Base-by-base conservation (phyloP, 352 stramenopile genomes). In the Phytophthora chlamydospora region DNA sequence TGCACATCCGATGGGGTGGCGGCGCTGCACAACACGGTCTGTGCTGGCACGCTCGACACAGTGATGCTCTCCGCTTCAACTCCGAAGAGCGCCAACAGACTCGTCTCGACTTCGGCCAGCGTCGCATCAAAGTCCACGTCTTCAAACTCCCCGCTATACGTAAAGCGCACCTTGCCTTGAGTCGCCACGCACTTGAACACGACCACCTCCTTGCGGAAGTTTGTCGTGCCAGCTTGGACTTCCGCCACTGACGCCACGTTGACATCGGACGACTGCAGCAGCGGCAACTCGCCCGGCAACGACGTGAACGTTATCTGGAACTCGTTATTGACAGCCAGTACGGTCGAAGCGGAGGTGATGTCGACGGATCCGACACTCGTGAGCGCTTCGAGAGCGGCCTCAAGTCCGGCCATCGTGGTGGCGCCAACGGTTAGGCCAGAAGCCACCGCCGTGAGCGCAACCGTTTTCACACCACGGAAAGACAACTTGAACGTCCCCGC, bases 191-290 rank as follows among this genome's bases (percentile, higher is more conserved):
- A 90, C 14, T 63, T 68, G 47, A 92, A 88, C 9, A 90, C 75
- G 0, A 82, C 32, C 19, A 88, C 63, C 53, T 90, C 78, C 56
- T 92, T 92, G 11, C 78, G 76, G 51, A 81, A 92, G 31, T 80
- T 90, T 6, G 83, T 85, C 34, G 51, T 64, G 0, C 85, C 85
- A 4, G 45, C 38, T 16, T 62, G 61, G 0, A 50, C 51, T 51
- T 78, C 66, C 0, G 50, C 49, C 14, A 90, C 52, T 4, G 65
- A 75, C 2, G 72, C 73, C 0, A 64, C 54, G 1, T 7, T n/a
- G n/a, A 12, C 10, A 43, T 21, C 29, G 68, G 5, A 64, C 35
- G 6, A 36, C 11, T 14, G 34, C 21, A 94, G 27, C 9, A 77
- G 10, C 4, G 85, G 83, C 1, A 92, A 52, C 21, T 75, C 59